Conservation (phyloP, 345 rosid genomes). For the Hibiscus tridactylites region DNA sequence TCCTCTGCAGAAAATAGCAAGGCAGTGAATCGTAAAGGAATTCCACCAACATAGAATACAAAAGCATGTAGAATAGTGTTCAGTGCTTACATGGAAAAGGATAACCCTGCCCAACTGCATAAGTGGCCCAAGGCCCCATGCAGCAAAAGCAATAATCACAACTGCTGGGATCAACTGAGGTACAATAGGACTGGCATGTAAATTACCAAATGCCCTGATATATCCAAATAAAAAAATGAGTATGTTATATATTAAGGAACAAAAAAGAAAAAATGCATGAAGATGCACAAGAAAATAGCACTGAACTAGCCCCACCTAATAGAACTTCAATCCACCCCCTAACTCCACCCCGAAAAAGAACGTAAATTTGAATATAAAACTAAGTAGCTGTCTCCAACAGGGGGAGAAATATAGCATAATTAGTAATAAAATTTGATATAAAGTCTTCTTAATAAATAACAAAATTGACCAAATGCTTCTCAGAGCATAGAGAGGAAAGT, state of each 20-base stretch:
- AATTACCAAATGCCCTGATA: conserved; percentile 51
- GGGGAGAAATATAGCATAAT: neutral
- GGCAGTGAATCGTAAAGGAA: conserved; percentile 2
- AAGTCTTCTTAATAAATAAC: neutral
- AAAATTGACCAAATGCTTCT: neutral
- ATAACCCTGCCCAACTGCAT: conserved; percentile 43
- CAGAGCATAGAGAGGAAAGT: neutral
- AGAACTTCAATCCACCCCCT: neutral
- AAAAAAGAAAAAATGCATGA: neutral
- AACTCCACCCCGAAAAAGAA: neutral
- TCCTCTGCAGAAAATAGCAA: conserved; percentile 34
- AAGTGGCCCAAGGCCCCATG: conserved; percentile 81
- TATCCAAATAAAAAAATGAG: conserved; percentile 1
- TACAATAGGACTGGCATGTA: conserved; percentile 42
- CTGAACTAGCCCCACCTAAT: neutral
- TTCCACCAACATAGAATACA: conserved; percentile 7
- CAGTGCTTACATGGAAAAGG: conserved; percentile 40
- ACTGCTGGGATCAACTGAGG: conserved; percentile 58
- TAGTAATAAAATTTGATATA: too few species aligned
- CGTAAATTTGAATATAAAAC: neutral
- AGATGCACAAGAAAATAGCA: neutral
- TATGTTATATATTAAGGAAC: neutral
- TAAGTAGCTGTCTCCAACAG: neutral
- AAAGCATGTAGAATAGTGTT: conserved; percentile 4
- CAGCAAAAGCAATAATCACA: conserved; percentile 66